phyloP scores from a whole-genome alignment of 2,329 filamentous ascomycete genomes.

The Zymoseptoria brevis region DNA sequence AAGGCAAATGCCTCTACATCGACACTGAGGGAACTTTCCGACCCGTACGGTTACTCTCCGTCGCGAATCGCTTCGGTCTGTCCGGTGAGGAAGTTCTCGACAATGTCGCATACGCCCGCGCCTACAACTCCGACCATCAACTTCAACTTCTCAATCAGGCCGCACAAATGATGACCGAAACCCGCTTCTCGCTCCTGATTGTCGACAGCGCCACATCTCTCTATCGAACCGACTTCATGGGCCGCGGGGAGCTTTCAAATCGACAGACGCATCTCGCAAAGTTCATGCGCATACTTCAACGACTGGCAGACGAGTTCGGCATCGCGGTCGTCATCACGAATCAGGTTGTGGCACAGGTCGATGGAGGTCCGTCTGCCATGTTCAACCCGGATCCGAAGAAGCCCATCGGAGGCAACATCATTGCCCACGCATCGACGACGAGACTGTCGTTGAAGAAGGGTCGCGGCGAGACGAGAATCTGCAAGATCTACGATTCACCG shows the following conservation, averaged over 20 bases:
- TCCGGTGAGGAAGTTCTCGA: slow-evolving; percentile 96
- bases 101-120: slow-evolving; percentile 94
- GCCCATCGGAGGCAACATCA: slow-evolving; percentile 97
- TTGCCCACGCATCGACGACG: slow-evolving; percentile 94
- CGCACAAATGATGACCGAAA: slow-evolving; percentile 98
- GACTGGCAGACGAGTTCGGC: slow-evolving; percentile 73
- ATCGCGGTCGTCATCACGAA: slow-evolving; percentile 99
- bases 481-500: slow-evolving; percentile 98
- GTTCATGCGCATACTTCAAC: slow-evolving; percentile 77
- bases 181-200: slow-evolving; percentile 87
- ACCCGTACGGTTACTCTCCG: slow-evolving; percentile 80
- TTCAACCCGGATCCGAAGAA: slow-evolving; percentile 99
- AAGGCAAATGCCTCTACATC: slow-evolving; percentile 97
- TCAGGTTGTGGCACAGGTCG: slow-evolving; percentile 95
- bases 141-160: slow-evolving; percentile 91
- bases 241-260: slow-evolving; percentile 92
- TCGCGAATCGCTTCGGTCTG: slow-evolving; percentile 88
- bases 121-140: slow-evolving; percentile 98
- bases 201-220: slow-evolving; percentile 94
- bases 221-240: slow-evolving; percentile 92
- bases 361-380: slow-evolving; percentile 93
- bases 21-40: slow-evolving; percentile 96
- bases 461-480: slow-evolving; percentile 86
- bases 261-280: slow-evolving; percentile 83
- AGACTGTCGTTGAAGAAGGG: slow-evolving; percentile 93